phyloP scores from a whole-genome alignment of 129 eudicot species.

The Silybum marianum region DNA sequence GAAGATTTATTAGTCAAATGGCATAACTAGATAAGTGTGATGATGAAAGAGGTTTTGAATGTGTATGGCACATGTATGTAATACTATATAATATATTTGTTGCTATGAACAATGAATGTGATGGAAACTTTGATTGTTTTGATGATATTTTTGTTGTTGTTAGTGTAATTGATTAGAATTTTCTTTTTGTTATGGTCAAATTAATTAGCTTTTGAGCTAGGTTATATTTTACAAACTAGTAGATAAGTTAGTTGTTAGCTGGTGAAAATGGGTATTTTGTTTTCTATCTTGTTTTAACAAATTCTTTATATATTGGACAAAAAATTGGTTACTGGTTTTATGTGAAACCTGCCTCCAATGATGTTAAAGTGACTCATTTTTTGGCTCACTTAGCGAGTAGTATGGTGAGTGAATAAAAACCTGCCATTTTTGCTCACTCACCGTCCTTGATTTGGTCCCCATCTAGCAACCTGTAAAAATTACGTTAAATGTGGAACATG shows the following conservation, averaged over 20 bases:
- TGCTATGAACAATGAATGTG: neutral
- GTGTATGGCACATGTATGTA: constrained; percentile 23
- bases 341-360: too few relatives aligned
- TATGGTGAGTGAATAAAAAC: too few relatives aligned
- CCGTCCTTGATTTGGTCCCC: too few relatives aligned
- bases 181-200: neutral
- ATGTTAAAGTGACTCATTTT: too few relatives aligned
- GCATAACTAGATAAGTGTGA: constrained; percentile 18
- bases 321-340: too few relatives aligned
- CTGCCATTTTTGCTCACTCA: too few relatives aligned
- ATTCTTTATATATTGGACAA: too few relatives aligned
- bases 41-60: neutral
- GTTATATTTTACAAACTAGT: neutral
- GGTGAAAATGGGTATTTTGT: too few relatives aligned
- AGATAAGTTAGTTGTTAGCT: neutral
- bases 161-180: neutral
- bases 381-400: too few relatives aligned
- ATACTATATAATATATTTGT: neutral
- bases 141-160: neutral
- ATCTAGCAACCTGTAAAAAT: too few relatives aligned
- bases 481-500: too few relatives aligned
- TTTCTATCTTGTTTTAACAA: too few relatives aligned
- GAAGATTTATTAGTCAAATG: constrained; percentile 22
- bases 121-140: neutral
- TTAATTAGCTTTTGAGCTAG: neutral